Base-by-base conservation (phyloP, 179 eudicot species). In the Camellia oleifera region DNA sequence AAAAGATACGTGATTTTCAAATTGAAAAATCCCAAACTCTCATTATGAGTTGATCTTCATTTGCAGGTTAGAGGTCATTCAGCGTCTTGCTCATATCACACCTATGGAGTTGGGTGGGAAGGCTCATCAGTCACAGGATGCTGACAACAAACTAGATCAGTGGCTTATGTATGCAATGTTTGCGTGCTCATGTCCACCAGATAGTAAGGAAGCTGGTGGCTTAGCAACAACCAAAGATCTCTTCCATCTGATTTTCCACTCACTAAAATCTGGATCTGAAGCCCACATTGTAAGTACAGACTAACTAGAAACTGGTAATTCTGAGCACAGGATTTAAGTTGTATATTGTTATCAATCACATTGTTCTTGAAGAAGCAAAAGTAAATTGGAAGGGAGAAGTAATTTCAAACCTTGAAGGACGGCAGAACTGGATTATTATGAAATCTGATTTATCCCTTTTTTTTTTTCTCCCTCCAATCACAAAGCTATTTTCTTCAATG, bases 81-180 rank as follows among this genome's bases (percentile, higher is more conserved):
- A 94, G 32, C 97, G 99, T 67, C 97, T 96, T 87, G 89, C 89
- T 85, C 94, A 90, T 83, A 90, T 96, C 72, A 96, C 99, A 56
- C 97, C 99, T 75, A 62, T 84, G 62, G 99, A 96, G 85, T 89
- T 96, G 85, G 99, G 99, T 44, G 99, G 98, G 71, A 96, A 93
- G 87, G 96, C 94, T 87, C 85, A 89, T 82, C 99, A 89, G 81
- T 85, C 97, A 68, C 98, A 92, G 82, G 99, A 96, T 81, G 82
- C 92, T 18, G 99, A 96, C 81, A 94, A 83, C 84, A 96, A 94
- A 87, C 88, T 94, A 87, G 99, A 96, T 84, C 99, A 92, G 80
- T 96, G 99, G 99, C 94, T 94, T 82, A 94, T 96, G 96, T 96
- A 96, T 89, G 94, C 98, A 46, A 91, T 92, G 89, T 94, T 96